These are phyloP conservation scores for Colletotrichum aenigma DNA, from an alignment of 2,329 filamentous ascomycete species.

Conservation along the genomic window DNA sequence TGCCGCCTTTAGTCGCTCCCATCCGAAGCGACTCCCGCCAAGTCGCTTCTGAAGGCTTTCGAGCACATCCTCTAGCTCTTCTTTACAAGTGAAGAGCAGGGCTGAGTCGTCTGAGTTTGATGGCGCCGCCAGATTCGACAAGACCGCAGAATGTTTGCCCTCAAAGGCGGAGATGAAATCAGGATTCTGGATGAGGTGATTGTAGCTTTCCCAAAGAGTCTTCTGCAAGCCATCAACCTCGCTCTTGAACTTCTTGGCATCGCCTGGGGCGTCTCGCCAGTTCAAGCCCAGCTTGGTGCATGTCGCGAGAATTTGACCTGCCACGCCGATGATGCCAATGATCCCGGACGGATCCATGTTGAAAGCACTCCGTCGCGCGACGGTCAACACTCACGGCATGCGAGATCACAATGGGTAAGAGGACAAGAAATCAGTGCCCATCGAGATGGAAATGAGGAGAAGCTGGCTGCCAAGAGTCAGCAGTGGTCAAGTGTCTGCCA, in stretches of 20 bases:
- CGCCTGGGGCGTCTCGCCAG: constrained; percentile 20
- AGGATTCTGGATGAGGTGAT: constrained; percentile 16
- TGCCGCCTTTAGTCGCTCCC: constrained; percentile 18
- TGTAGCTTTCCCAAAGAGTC: constrained; percentile 8
- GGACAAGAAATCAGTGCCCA: not conserved
- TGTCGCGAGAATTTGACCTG: not conserved
- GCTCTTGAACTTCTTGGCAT: not conserved
- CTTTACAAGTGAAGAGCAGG: not conserved
- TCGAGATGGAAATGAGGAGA: not conserved
- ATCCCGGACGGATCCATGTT: constrained; percentile 6
- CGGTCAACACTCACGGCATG: not conserved
- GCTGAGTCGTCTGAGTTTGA: not conserved
- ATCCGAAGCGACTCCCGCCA: constrained; percentile 15
- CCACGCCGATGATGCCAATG: constrained; percentile 16
- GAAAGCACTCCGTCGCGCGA: rapidly evolving
- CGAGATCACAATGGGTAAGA: rapidly evolving
- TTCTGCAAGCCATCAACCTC: constrained; percentile 14
- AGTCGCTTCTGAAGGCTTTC: not conserved
- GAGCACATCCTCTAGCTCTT: not conserved
- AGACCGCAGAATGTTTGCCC: constrained; percentile 20
- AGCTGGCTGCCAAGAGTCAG: not conserved
- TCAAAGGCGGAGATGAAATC: constrained; percentile 26
- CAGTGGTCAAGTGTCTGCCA: not conserved
- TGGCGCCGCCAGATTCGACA: not conserved
- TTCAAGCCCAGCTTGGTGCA: not conserved